Base-by-base conservation (phyloP, 2,329 filamentous ascomycete genomes). In the Ophiostoma populinum region DNA sequence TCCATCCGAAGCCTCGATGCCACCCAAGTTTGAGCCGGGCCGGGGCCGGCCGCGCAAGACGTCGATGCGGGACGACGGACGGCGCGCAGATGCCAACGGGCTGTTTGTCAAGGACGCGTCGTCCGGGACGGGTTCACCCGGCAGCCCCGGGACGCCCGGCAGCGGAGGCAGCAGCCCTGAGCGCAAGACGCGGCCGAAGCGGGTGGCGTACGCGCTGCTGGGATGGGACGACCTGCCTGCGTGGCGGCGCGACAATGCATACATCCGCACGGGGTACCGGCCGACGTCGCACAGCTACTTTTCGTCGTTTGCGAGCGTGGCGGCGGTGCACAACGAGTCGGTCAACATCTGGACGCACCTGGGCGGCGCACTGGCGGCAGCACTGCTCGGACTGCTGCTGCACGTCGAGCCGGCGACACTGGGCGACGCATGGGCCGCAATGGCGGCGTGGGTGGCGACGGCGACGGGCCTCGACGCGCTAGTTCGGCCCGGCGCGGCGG, bases 271-370 rank as follows among this genome's bases (percentile, higher is more conserved):
- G 3, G 67, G 67, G 40, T 74, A 74, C 51, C 65, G 69, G 8
- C 56, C 52, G 3, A 61, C 59, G 17, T 60, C 56, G 45, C 53
- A 59, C 49, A 67, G 62, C 34, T 66, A 67, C 51, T 33, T 40
- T 31, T 47, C 51, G 40, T 64, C 62, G 18, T 46, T 67, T 32
- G 45, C 46, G 30, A 68, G 63, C 34, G 54, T 73, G 29, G 56
- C 58, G 45, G 62, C 62, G 51, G 49, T 72, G 39, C 69, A 74
- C 58, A 73, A 74, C 49, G 69, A 74, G 51, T 63, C 57, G 25
- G 68, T 74, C 53, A 74, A 74, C 53, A 71, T 73, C 50, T 73
- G 67, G 66, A 63, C 68, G 10, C 69, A 74, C 43, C 62, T 75
- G 8, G 47, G 82, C 26, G 83, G 82, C 7, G 69, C 76, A 9